Evolutionary conservation across 352 stramenopile genomes (phyloP), one percentile per base, ranked within the genome.

Genomic region (Pythium insidiosum): DNA sequence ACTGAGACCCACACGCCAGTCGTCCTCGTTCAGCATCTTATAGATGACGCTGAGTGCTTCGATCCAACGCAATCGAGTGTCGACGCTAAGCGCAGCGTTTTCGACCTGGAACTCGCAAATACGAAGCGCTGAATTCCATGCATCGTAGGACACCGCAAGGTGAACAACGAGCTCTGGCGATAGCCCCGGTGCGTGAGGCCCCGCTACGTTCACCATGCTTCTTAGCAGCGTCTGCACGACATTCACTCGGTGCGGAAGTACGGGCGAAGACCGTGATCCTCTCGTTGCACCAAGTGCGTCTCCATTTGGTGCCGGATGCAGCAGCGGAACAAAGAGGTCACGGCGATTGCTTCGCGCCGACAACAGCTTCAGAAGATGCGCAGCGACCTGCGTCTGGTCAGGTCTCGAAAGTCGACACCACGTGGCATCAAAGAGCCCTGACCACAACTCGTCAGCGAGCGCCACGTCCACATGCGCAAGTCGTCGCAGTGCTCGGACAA

Each of bases 261-360:
- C n/a, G n/a, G n/a, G n/a, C n/a, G n/a, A n/a, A n/a, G n/a, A n/a
- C n/a, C n/a, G n/a, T n/a, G n/a, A n/a, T n/a, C n/a, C n/a, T n/a
- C n/a, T n/a, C n/a, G n/a, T n/a, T n/a, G n/a, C n/a, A n/a, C n/a
- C n/a, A n/a, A n/a, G n/a, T n/a, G n/a, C n/a, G n/a, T n/a, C n/a
- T n/a, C n/a, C n/a, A n/a, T n/a, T 72, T 5, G 72, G 61, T 25
- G 72, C 69, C 2, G 61, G 63, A 11, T 51, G 52, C 11, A 58
- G 61, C 2, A 88, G 50, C 28, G 81, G 83, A 18, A 92, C 62
- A 29, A 86, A 80, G 0, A 95, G 54, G 38, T 95, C 79, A 16
- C 82, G 78, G 33, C 89, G 87, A 52, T 93, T 88, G 62, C 91
- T 94, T 50, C 89, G 89, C 23, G 77, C 89, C 35, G 84, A 82